Evolutionary conservation across 306 rosid species (phyloP), one percentile per base, ranked within the genome.

Genomic region (Aeschynomene evenia): DNA sequence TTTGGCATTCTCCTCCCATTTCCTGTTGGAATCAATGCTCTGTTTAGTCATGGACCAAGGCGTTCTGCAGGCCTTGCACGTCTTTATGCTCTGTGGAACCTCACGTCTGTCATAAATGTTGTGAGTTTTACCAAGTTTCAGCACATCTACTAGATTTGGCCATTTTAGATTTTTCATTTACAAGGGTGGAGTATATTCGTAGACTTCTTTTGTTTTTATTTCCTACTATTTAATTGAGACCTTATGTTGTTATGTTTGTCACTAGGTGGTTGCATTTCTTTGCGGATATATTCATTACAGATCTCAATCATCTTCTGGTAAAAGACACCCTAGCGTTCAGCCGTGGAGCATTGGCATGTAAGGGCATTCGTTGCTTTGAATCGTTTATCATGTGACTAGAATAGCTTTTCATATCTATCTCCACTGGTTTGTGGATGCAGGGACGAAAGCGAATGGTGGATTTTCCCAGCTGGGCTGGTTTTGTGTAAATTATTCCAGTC

Each of bases 361-460:
- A 87, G 99, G 26, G 53, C 8, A 55, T 79, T 66, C 48, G 52
- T 57, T 50, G 28, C 67, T 50, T 56, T 64, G 69, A 53, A 16
- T 26, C 57, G 36, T 10, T 68, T 63, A 4, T 19, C 16, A 21
- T 63, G 54, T 52, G 39, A 36, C 45, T 52, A 18, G 12, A 9
- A 23, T 7, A 48, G 16, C 29, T 58, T 39, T 78, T 58, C 34
- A 46, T 46, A 68, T 74, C 40, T 45, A 1, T 28, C n/a, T n/a
- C 37, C 28, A 31, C 15, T 43, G 16, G 16, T 48, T 59, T 66
- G 70, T 80, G 57, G 64, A 63, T 66, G 79, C 93, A 91, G 99
- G 95, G 99, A 95, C 16, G 99, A 95, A 70, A 91, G 94, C 70
- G 99, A 95, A 79, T 95, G 99, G 99, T 95, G 99, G 99, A 77